Base-by-base conservation (phyloP, 2,329 filamentous ascomycete species). In the Apiospora malaysiana region DNA sequence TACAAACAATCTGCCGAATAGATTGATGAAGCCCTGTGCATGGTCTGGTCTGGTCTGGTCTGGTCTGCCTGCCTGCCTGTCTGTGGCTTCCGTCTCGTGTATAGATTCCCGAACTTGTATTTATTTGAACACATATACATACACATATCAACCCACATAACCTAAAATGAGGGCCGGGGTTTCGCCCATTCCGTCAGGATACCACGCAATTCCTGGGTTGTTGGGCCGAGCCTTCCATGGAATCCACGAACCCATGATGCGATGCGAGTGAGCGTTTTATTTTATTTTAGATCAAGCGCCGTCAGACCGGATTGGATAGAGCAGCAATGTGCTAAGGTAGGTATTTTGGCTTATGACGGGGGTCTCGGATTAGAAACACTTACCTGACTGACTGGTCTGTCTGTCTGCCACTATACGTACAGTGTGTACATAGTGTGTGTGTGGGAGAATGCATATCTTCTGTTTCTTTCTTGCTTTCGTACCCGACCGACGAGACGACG, bases 171-270 rank as follows among this genome's bases (percentile, higher is more conserved):
- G 32, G 56, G 56, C 56, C 56, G 56, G 56, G 56, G 56, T 63
- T 63, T 63, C 56, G 56, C 56, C 56, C 56, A 63, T 63, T 63
- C 56, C 32, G 56, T 40, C 56, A 63, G 56, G 56, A 63, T 63
- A 63, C 56, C 27, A 63, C 56, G 32, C 21, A 63, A 40, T 63
- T 63, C 27, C 56, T 63, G 32, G 56, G 32, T 63, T 63, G 56
- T 63, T 63, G 56, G 12, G 56, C 56, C 56, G 56, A 63, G 32
- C 56, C 27, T 63, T 63, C 56, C 56, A 63, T 21, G 4, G 6
- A 47, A n/a, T 47, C 45, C 45, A 47, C 45, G 10, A n/a, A 37
- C 14, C 56, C 56, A 63, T 37, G 56, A 63, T 63, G 56, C 32
- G 56, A 63, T 63, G 56, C 32, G 27, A 63, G 56, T 63, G 56